Base-by-base conservation (phyloP, 345 rosid species). In the Aegle marmelos region DNA sequence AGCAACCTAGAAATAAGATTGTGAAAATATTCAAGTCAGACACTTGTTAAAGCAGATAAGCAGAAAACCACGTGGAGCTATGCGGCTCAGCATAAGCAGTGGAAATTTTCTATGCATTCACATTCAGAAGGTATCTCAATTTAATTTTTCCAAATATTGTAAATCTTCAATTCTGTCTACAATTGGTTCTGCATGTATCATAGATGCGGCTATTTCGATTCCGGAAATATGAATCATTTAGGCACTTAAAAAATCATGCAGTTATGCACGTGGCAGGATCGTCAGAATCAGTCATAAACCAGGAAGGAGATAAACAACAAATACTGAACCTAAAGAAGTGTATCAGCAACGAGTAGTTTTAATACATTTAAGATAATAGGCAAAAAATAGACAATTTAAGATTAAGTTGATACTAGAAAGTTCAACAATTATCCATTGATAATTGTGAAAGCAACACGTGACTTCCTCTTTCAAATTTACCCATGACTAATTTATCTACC, bases 1-100 rank as follows among this genome's bases (percentile, higher is more conserved):
- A 58, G 98, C 98, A 82, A 93, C 90, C 98, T 96, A 85, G 34
- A 60, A 33, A 79, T n/a, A 9, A 36, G 25, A 74, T 54, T 64
- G 33, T 70, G 10, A 70, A 31, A 19, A 50, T 74, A 66, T 53
- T 19, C 58, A 48, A 37, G 27, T 36, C n/a, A 67, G 37, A 31
- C 3, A 61, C 25, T 68, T 25, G 19, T 41, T 16, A 22, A 41
- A 60, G 33, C 71, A 71, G n/a, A 71, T 2, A 22, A 31, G 48
- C 37, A 10, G 8, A 73, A 30, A 54, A 41, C 64, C 59, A 79
- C 17, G 19, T 19, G 50, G 58, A 57, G 62, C 70, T 27, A 61
- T 5, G 16, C 11, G 50, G 48, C 39, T 61, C 58, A 33, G 34
- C 73, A 1, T 74, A 34, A 33, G 45, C 45, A 72, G 30, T 2